Conservation (phyloP, 495 filamentous ascomycete species). For the Emericellopsis terricola region DNA sequence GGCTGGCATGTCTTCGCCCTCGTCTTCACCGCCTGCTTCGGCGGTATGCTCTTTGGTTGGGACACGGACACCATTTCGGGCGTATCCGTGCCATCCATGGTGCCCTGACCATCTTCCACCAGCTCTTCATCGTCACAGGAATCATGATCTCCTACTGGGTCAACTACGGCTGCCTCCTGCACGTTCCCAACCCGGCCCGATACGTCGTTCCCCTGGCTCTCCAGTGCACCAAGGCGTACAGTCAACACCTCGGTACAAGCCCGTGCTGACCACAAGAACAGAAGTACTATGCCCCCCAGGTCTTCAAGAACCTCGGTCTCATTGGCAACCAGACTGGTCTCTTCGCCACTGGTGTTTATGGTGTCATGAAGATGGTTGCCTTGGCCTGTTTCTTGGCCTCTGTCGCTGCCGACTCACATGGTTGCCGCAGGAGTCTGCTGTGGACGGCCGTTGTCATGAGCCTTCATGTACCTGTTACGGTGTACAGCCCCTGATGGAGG, state of each 20-base stretch:
- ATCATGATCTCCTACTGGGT: constrained; percentile 52
- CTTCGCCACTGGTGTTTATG: constrained; percentile 47
- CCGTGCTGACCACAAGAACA: constrained; percentile 7
- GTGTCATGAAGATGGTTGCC: constrained; percentile 38
- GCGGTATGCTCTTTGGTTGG: constrained; percentile 53
- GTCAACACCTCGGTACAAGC: constrained; percentile 29
- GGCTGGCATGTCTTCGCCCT: constrained; percentile 54
- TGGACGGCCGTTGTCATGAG: constrained; percentile 53
- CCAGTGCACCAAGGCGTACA: constrained; percentile 43
- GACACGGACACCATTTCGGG: constrained; percentile 43
- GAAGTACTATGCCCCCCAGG: constrained; percentile 58
- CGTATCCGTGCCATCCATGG: constrained; percentile 51
- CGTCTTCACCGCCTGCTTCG: constrained; percentile 40
- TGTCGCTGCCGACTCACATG: constrained; percentile 50
- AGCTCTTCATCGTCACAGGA: constrained; percentile 45
- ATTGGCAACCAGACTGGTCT: constrained; percentile 27
- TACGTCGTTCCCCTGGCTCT: constrained; percentile 45
- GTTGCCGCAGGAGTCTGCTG: constrained; percentile 47
- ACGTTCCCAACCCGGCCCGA: constrained; percentile 29
- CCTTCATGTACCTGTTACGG: constrained; percentile 55
- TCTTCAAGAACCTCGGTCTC: constrained; percentile 46
- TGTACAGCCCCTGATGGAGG: constrained; percentile 38
- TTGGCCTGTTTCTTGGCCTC: constrained; percentile 47
- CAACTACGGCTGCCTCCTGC: constrained; percentile 40
- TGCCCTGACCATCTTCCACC: constrained; percentile 50